phyloP scores from a whole-genome alignment of 129 eudicot genomes.

The Arctium minus region DNA sequence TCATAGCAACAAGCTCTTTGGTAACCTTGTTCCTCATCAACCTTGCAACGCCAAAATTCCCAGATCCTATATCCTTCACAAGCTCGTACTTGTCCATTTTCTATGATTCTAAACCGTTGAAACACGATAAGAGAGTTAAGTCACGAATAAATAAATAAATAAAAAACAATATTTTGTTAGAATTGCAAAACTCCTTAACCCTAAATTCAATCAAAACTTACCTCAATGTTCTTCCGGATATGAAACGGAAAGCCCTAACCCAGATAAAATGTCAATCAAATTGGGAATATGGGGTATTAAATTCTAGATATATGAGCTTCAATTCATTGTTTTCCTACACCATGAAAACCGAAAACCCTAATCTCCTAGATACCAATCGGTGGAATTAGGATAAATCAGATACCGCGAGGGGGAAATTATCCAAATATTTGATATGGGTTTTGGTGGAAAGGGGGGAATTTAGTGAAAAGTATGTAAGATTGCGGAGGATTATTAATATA shows the following conservation, averaged over 20 bases:
- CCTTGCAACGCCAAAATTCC: constrained; percentile 94
- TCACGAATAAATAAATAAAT: not conserved
- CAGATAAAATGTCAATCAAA: not conserved
- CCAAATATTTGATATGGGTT: constrained; percentile 17
- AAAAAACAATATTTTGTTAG: not conserved
- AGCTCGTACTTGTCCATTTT: constrained; percentile 91
- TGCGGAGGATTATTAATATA: not conserved
- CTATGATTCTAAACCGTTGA: not conserved
- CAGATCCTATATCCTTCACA: constrained; percentile 96
- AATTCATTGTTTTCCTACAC: constrained; percentile 19
- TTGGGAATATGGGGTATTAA: not conserved
- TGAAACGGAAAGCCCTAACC: not conserved
- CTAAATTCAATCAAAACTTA: constrained; percentile 11
- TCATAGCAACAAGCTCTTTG: constrained; percentile 93
- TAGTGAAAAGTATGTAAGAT: constrained; percentile 13
- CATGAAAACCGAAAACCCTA: constrained; percentile 24
- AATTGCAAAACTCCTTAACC: not conserved
- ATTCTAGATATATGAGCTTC: constrained; percentile 9
- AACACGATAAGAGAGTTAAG: not conserved
- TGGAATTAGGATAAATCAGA: not conserved
- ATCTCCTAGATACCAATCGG: constrained; percentile 2
- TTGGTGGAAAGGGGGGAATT: constrained; percentile 11
- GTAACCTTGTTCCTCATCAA: constrained; percentile 92
- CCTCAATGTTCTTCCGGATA: constrained; percentile 14
- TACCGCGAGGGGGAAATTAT: not conserved